Evolutionary conservation across 2,329 filamentous ascomycete species (phyloP).

Genomic region (Penicillium sp.): DNA sequence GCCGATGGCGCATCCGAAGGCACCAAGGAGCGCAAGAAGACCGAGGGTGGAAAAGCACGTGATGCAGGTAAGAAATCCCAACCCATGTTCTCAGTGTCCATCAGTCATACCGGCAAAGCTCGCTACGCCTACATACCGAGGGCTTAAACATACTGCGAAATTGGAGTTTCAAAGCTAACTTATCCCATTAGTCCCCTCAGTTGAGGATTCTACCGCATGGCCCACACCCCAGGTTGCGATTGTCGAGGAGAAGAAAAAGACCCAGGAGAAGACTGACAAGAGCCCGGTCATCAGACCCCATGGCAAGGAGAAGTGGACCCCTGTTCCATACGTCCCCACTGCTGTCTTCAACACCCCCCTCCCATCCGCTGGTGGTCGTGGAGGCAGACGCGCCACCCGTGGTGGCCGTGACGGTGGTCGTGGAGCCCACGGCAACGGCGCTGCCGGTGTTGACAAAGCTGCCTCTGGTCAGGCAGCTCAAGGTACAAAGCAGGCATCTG

Average conservation of each 20-base stretch:
- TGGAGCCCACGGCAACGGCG: slow-evolving; percentile 38
- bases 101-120: slow-evolving; percentile 13
- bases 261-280: slow-evolving; percentile 65
- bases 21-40: slow-evolving; percentile 40
- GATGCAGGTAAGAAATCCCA: slow-evolving; percentile 35
- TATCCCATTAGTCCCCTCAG: slow-evolving; percentile 56
- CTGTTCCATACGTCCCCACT: slow-evolving; percentile 77
- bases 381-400: slow-evolving; percentile 58
- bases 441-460: slow-evolving; percentile 36
- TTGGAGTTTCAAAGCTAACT: neutral
- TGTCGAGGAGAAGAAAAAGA: slow-evolving; percentile 74
- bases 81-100: slow-evolving; percentile 3
- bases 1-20: slow-evolving; percentile 26
- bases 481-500: slow-evolving; percentile 32
- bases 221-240: slow-evolving; percentile 82
- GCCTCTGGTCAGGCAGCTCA: slow-evolving; percentile 30
- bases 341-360: slow-evolving; percentile 86
- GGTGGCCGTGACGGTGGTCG: slow-evolving; percentile 56
- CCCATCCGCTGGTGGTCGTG: slow-evolving; percentile 45
- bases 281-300: slow-evolving; percentile 57
- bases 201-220: slow-evolving; percentile 79
- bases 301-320: slow-evolving; percentile 82
- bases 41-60: slow-evolving; percentile 42
- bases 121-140: slow-evolving; percentile 1
- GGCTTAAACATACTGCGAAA: neutral